Evolutionary conservation across 2,329 filamentous ascomycete genomes (phyloP), one percentile per base, ranked within the genome.

Genomic region (Beauveria sp.): DNA sequence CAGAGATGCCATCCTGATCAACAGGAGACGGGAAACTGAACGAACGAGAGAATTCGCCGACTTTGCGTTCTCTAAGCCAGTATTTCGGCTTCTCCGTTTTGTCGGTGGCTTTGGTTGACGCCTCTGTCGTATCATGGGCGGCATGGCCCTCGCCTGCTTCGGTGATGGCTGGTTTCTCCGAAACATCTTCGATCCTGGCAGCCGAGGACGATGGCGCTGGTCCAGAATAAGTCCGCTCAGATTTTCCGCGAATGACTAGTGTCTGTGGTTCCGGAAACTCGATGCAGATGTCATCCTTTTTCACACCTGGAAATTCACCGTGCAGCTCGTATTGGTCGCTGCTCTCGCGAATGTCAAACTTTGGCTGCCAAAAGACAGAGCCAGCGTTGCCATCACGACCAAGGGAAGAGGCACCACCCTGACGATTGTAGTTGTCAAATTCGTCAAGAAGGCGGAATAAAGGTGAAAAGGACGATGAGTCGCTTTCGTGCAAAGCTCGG

Each of bases 231-330:
- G 74, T 75, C 64, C 82, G 80, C 30, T 59, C 55, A 6, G 55
- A 59, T 71, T 89, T 86, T 65, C 87, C 87, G 58, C 80, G 80
- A 70, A 90, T 78, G 61, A 82, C 80, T 12, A 90, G 75, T 10
- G 86, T 89, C 72, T 86, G 83, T 28, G 78, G 75, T 71, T 89
- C 86, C 62, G 81, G 84, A 77, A 89, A 90, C 68, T 90, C 86
- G 70, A 90, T 85, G 69, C 80, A 77, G 69, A 90, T 73, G 70
- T 89, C 78, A 68, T 87, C 83, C 71, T 87, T 84, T 55, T 84
- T 80, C 65, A 89, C 78, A 56, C 87, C 87, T 0, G 87, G 85
- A 4, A 90, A 80, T 72, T 90, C 87, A 67, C 87, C 87, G 68
- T 89, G 83, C 18, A 90, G 82, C 73, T 89, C 84, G 70, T 88